phyloP scores from a whole-genome alignment of 2,329 filamentous ascomycete genomes.

The Microdochium nivale region DNA sequence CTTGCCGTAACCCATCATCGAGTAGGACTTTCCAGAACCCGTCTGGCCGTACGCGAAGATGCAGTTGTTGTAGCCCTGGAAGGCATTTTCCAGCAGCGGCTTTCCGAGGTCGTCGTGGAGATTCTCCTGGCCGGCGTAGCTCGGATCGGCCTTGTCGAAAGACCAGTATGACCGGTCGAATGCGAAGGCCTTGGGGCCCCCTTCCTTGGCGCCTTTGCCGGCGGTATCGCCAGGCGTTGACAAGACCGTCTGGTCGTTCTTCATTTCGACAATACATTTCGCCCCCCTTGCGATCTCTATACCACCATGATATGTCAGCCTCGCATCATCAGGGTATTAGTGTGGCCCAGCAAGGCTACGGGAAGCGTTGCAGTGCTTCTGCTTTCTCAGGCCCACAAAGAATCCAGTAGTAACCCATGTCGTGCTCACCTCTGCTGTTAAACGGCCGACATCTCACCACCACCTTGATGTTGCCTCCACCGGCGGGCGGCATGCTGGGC shows the following conservation, averaged over 20 bases:
- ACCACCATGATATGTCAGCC: background rate
- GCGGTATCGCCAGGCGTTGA: constrained; percentile 58
- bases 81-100: constrained; percentile 93
- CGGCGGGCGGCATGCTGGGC: constrained; percentile 51
- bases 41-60: constrained; percentile 99
- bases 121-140: constrained; percentile 85
- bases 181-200: constrained; percentile 76
- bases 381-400: background rate
- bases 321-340: background rate
- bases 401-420: background rate
- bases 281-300: constrained; percentile 81
- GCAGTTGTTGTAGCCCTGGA: constrained; percentile 98
- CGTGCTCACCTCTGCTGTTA: constrained; percentile 73
- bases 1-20: constrained; percentile 99
- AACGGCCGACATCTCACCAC: constrained; percentile 95
- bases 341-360: background rate
- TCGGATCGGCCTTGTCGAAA: constrained; percentile 70
- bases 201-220: constrained; percentile 60
- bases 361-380: background rate
- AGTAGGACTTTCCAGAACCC: constrained; percentile 96
- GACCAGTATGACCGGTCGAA: constrained; percentile 99
- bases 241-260: constrained; percentile 82
- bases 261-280: constrained; percentile 98
- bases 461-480: constrained; percentile 98
- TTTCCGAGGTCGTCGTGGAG: constrained; percentile 82